A percentile compares a stretch with the other conserved stretches of the same genome.
These are phyloP conservation scores for Mycena sp. DNA, from an alignment of 1,284 basidiomycete genomes.

Conservation along the genomic window DNA sequence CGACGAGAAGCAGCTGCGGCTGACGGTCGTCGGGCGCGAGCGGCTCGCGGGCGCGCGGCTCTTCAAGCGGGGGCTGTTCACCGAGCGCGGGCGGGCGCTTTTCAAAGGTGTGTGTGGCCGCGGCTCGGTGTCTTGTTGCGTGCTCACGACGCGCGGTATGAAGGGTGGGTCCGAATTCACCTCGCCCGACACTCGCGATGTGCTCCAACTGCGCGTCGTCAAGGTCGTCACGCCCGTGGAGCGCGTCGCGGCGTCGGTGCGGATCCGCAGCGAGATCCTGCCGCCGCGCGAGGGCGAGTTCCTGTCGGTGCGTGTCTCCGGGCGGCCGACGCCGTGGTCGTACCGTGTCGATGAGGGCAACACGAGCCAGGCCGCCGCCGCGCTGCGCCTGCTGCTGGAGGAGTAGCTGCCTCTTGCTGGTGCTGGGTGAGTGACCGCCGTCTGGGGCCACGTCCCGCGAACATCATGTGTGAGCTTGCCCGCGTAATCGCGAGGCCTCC, in stretches of 20 bases:
- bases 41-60: neutral
- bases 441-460: no score
- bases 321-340: slow-evolving; percentile 2
- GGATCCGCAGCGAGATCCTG: neutral
- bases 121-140: no score
- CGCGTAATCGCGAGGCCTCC: no score
- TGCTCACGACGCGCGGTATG: no score
- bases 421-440: neutral
- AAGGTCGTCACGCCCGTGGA: slow-evolving; percentile 7
- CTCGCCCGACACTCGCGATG: neutral
- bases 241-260: neutral
- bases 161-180: slow-evolving; percentile 13
- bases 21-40: slow-evolving; percentile 11
- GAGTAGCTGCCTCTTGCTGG: neutral
- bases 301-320: neutral
- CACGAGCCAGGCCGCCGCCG: neutral
- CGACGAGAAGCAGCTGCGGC: neutral
- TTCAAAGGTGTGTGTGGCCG: slow-evolving; percentile 17
- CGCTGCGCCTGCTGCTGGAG: slow-evolving; percentile 3
- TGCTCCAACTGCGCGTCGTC: slow-evolving; percentile 9
- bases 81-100: slow-evolving; percentile 6
- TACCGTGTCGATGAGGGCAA: neutral
- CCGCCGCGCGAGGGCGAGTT: slow-evolving; percentile 3
- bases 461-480: no score
- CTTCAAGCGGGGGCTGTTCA: neutral